Evolutionary conservation across 73 alveolate genomes (phyloP), one percentile per base, ranked within the genome.

Genomic region (Stentor coeruleus): DNA sequence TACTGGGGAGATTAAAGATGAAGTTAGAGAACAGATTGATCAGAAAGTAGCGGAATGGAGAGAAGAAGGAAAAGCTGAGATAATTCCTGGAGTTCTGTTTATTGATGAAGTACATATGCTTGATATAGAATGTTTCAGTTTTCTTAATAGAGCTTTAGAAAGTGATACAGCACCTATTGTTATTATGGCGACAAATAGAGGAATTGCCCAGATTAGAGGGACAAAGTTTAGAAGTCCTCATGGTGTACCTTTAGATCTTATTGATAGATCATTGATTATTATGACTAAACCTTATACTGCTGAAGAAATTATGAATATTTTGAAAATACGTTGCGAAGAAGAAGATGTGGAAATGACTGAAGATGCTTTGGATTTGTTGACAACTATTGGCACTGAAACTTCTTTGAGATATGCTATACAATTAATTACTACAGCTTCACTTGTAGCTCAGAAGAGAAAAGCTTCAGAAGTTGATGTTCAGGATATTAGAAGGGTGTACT

Each of bases 61-160:
- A 37, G 99, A 98, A 87, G 98, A 98, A 84, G 99, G 99, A 6
- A 94, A 97, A 59, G 99, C 99, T 35, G 99, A 98, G 87, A 88
- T 98, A 66, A 99, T 98, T 28, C 99, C 99, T 39, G 99, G 99
- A 41, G 99, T 97, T 73, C 92, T 98, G 66, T 98, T 98, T 89
- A 98, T 98, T 49, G 99, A 98, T 94, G 99, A 98, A 91, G 99
- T 95, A 81, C 99, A 98, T 86, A 98, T 98, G 99, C 94, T 98
- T 59, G 99, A 98, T 90, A 98, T 98, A 41, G 99, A 98, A 89
- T 97, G 99, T 81, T 98, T 98, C 92, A 98, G 99, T 11, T 97
- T 96, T 89, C 93, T 98, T 81, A 98, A 98, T 92, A 97, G 99
- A 93, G 95, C 95, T 1, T 77, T 89, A 20, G 99, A 97, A 93